phyloP scores from a whole-genome alignment of 352 stramenopile genomes.

The Blastocystis sp. region DNA sequence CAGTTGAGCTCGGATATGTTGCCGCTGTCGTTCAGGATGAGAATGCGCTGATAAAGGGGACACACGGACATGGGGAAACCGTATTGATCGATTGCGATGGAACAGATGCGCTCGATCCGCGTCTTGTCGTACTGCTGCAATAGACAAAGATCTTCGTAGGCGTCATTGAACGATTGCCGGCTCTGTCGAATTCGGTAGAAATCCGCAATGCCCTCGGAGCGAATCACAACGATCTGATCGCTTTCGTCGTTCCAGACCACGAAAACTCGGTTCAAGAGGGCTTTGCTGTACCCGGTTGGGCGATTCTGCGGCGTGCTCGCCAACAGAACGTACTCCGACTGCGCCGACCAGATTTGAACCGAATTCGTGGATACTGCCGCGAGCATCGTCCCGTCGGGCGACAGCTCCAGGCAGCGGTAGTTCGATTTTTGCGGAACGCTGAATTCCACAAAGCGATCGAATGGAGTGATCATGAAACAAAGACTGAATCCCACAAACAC shows the following conservation, averaged over 20 bases:
- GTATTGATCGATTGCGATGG: constrained; percentile 49
- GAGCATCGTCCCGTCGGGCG: constrained; percentile 44
- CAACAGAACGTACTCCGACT: neutral
- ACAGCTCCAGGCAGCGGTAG: constrained; percentile 71
- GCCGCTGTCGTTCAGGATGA: constrained; percentile 31
- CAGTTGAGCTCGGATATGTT: constrained; percentile 45
- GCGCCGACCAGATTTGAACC: constrained; percentile 55
- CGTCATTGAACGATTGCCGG: neutral
- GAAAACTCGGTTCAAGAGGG: constrained; percentile 65
- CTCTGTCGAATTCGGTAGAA: neutral
- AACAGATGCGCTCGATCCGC: neutral
- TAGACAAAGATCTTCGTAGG: constrained; percentile 9
- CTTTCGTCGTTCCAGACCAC: constrained; percentile 58
- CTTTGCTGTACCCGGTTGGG: constrained; percentile 59
- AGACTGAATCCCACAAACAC: constrained; percentile 17
- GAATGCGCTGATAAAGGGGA: neutral
- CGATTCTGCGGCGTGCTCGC: constrained; percentile 15
- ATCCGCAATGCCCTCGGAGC: constrained; percentile 50
- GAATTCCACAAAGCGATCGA: constrained; percentile 61
- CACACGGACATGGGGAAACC: constrained; percentile 47
- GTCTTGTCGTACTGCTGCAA: neutral
- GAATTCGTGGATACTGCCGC: constrained; percentile 32
- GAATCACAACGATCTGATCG: constrained; percentile 37
- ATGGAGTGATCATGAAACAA: constrained; percentile 65
- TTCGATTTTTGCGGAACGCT: constrained; percentile 56